Conservation (phyloP, 2,329 filamentous ascomycete genomes). For the Truncatella angustata region DNA sequence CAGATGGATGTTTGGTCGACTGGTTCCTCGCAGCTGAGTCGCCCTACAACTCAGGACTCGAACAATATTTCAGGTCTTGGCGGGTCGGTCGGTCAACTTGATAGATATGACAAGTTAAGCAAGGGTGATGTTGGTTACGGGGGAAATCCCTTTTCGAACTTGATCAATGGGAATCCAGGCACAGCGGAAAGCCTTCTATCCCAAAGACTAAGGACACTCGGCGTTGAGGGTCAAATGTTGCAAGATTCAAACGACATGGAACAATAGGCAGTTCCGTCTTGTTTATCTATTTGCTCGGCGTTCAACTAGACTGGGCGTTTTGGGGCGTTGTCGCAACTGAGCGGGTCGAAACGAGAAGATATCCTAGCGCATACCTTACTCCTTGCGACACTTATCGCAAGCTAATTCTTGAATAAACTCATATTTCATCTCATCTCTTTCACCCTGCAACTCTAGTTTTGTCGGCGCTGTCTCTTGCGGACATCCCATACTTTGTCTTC, state of each 20-base stretch:
- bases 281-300: neutral
- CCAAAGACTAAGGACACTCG: conserved; percentile 63
- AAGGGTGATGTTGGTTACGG: conserved; percentile 65
- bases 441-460: no score
- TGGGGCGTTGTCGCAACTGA: no score
- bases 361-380: conserved; percentile 5
- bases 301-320: neutral
- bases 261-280: conserved; percentile 2
- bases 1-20: conserved; percentile 23
- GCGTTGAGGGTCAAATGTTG: conserved; percentile 35
- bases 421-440: no score
- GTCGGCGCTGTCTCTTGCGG: neutral
- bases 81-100: conserved; percentile 10
- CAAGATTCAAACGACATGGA: conserved; percentile 7
- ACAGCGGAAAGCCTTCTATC: conserved; percentile 67
- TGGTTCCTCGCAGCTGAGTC: conserved; percentile 16
- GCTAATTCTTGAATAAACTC: no score
- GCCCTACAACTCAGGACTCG: conserved; percentile 35
- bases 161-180: conserved; percentile 36
- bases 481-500: neutral
- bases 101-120: conserved; percentile 64
- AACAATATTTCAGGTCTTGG: conserved; percentile 21
- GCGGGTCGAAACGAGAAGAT: neutral
- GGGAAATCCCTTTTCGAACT: conserved; percentile 47
- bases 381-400: no score